Evolutionary conservation across 169 alveolate species (phyloP).

Genomic region (Cryptosporidium ubiquitum): DNA sequence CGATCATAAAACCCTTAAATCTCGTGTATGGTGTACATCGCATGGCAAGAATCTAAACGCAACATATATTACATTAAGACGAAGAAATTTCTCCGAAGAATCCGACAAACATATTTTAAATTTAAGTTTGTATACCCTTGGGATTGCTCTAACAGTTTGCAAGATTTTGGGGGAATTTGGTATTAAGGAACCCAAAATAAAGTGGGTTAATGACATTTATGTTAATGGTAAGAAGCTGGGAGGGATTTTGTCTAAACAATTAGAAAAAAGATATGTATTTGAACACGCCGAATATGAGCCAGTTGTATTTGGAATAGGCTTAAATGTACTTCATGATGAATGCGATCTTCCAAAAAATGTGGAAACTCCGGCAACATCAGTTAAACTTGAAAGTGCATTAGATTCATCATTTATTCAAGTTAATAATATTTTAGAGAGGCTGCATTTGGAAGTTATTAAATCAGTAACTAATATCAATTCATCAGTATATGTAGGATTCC

Average conservation of each 20-base stretch:
- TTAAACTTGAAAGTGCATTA: slow-evolving; percentile 28
- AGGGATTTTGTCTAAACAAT: slow-evolving; percentile 39
- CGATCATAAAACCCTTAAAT: neutral
- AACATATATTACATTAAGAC: slow-evolving; percentile 34
- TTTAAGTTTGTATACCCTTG: slow-evolving; percentile 11
- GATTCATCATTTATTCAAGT: neutral
- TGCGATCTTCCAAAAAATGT: slow-evolving; percentile 29
- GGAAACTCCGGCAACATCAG: slow-evolving; percentile 60
- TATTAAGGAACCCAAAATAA: slow-evolving; percentile 12
- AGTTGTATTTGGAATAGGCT: slow-evolving; percentile 62
- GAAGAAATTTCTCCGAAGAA: neutral
- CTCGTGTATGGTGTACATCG: slow-evolving; percentile 18
- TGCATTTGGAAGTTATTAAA: slow-evolving; percentile 66
- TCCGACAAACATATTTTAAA: neutral
- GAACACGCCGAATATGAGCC: slow-evolving; percentile 45
- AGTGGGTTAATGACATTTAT: slow-evolving; percentile 68
- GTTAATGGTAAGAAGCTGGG: slow-evolving; percentile 45
- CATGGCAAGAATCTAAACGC: slow-evolving; percentile 39
- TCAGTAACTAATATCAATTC: neutral
- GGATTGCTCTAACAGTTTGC: slow-evolving; percentile 27
- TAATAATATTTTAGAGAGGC: slow-evolving; percentile 4
- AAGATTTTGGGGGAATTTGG: slow-evolving; percentile 38
- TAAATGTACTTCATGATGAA: slow-evolving; percentile 54
- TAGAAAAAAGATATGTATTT: slow-evolving; percentile 35
- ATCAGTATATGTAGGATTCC: neutral